Conservation (phyloP, 805 yeast species). For the Starmerella potacharoeniae region DNA sequence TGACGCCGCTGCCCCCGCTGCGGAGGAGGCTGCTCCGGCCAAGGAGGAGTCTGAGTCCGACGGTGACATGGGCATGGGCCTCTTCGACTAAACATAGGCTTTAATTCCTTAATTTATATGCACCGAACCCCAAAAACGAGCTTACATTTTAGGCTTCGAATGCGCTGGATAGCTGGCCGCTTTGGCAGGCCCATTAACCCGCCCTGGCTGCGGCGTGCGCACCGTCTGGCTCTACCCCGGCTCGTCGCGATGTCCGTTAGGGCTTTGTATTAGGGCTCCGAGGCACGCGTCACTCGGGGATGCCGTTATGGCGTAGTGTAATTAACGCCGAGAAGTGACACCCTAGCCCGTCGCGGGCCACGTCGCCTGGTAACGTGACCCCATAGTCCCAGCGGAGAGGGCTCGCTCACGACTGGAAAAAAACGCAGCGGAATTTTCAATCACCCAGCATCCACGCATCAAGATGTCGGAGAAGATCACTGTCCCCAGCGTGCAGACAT, state of each 20-base stretch:
- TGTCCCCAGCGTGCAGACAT: constrained; percentile 52
- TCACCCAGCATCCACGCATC: constrained; percentile 4
- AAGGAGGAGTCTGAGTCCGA: constrained; percentile 56
- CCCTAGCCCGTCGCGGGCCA: neutral
- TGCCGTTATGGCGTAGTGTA: neutral
- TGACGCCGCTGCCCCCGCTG: constrained; percentile 59
- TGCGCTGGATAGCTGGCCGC: too few species aligned
- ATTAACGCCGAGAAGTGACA: neutral
- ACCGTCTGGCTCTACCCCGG: too few species aligned
- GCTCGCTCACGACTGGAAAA: constrained; percentile 1
- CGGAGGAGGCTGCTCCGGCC: constrained; percentile 48
- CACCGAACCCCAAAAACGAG: neutral
- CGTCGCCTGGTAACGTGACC: neutral
- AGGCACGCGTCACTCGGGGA: neutral
- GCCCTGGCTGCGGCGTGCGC: too few species aligned
- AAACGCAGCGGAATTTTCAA: constrained; percentile 9
- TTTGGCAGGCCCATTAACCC: too few species aligned
- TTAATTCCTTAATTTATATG: constrained; percentile 12
- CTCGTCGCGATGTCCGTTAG: neutral
- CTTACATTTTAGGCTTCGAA: neutral
- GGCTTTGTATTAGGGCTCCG: neutral
- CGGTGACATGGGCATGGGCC: constrained; percentile 91
- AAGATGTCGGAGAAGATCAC: constrained; percentile 17
- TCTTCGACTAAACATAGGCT: constrained; percentile 66
- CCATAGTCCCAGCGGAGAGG: neutral